These are phyloP conservation scores for Epichloe sylvatica DNA, from an alignment of 2,329 filamentous ascomycete genomes.

Conservation along the genomic window DNA sequence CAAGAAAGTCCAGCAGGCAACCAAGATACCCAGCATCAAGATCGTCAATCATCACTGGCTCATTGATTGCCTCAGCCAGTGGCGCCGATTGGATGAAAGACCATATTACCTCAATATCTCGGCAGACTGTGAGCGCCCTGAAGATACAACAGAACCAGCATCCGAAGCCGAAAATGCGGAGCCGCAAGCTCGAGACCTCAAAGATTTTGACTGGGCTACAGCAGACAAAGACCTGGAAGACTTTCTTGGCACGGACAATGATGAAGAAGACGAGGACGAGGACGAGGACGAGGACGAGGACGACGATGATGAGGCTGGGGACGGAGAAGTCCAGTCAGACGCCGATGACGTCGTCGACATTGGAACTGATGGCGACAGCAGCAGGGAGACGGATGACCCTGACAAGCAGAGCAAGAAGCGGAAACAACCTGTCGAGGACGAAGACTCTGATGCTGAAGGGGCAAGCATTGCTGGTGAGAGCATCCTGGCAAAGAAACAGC, in stretches of 20 bases:
- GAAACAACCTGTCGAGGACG: conserved; percentile 17
- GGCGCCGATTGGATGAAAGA: conserved; percentile 65
- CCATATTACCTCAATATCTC: conserved; percentile 66
- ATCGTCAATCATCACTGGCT: conserved; percentile 92
- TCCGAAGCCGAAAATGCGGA: conserved; percentile 19
- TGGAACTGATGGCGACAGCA: conserved; percentile 15
- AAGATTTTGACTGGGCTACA: conserved; percentile 28
- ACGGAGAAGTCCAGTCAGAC: not conserved
- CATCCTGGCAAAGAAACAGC: conserved; percentile 36
- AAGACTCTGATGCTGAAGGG: conserved; percentile 21
- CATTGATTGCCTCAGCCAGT: conserved; percentile 67
- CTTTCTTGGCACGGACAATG: conserved; percentile 48
- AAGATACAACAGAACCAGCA: conserved; percentile 19
- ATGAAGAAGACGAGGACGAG: conserved; percentile 26
- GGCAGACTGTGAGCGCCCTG: conserved; percentile 38
- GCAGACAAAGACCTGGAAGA: conserved; percentile 62
- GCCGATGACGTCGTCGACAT: conserved; percentile 5
- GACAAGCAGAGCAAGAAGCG: conserved; percentile 19
- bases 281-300: conserved; percentile 5
- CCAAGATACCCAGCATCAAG: conserved; percentile 64
- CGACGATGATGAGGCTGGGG: conserved; percentile 5
- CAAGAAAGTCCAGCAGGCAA: conserved; percentile 79
- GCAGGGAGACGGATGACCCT: conserved; percentile 14
- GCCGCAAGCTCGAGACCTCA: conserved; percentile 29
- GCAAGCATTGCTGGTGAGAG: conserved; percentile 21